phyloP scores from a whole-genome alignment of 2,329 filamentous ascomycete species.

The Hypocrella siamensis region DNA sequence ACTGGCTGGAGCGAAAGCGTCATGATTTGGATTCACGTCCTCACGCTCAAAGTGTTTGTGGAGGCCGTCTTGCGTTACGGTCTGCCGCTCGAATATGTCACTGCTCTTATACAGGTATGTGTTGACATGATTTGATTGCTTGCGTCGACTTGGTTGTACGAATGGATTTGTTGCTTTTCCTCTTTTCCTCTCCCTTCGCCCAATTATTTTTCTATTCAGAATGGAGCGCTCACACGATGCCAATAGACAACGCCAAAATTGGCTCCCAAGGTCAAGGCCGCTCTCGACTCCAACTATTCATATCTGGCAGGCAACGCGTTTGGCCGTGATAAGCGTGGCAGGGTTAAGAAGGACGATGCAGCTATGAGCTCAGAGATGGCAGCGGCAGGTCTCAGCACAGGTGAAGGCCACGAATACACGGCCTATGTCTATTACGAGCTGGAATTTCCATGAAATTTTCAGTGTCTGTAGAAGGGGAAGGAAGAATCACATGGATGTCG shows the following conservation, averaged over 20 bases:
- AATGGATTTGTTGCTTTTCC: too few relatives aligned
- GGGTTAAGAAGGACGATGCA: slow-evolving; percentile 79
- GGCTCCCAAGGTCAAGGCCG: slow-evolving; percentile 61
- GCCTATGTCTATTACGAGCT: slow-evolving; percentile 97
- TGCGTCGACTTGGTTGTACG: too few relatives aligned
- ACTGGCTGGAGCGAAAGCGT: slow-evolving; percentile 94
- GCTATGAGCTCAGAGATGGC: slow-evolving; percentile 70
- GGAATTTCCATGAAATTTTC: slow-evolving; percentile 44
- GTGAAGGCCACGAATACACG: slow-evolving; percentile 73
- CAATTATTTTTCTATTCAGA: too few relatives aligned
- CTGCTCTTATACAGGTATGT: slow-evolving; percentile 67
- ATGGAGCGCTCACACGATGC: not conserved
- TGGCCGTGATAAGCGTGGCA: slow-evolving; percentile 82
- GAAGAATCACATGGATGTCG: slow-evolving; percentile 4
- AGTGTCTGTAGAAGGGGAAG: not conserved
- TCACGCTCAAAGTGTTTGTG: slow-evolving; percentile 85
- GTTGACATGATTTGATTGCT: too few relatives aligned
- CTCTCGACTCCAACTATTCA: slow-evolving; percentile 71
- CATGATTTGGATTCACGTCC: slow-evolving; percentile 89
- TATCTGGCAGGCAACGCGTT: slow-evolving; percentile 93
- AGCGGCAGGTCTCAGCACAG: slow-evolving; percentile 49
- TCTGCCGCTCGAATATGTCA: slow-evolving; percentile 77
- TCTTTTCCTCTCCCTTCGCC: too few relatives aligned
- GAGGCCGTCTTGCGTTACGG: slow-evolving; percentile 97
- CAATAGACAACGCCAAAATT: slow-evolving; percentile 66